These are phyloP conservation scores for Starmera quercuum DNA, from an alignment of 805 yeast species.

Conservation along the genomic window DNA sequence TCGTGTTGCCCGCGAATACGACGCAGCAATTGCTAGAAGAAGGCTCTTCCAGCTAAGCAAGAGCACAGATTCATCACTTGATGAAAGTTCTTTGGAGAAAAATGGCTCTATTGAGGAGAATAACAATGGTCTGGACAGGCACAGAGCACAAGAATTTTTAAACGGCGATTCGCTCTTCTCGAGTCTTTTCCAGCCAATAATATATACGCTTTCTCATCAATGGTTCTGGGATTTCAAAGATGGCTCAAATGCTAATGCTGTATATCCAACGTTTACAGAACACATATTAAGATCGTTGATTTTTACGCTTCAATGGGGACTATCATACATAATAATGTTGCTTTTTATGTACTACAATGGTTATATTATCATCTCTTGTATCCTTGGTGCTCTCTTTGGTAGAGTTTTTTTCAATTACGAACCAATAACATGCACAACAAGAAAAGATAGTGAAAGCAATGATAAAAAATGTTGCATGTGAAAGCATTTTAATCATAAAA, in stretches of 20 bases:
- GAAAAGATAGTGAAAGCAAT: constrained; percentile 20
- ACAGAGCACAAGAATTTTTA: constrained; percentile 9
- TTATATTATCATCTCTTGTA: constrained; percentile 53
- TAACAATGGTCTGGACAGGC: constrained; percentile 4
- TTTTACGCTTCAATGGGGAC: constrained; percentile 55
- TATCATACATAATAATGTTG: constrained; percentile 60
- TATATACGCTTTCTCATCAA: constrained; percentile 18
- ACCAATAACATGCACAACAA: constrained; percentile 21
- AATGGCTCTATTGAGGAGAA: constrained; percentile 1
- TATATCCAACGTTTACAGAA: constrained; percentile 37
- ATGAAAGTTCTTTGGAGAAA: constrained; percentile 1
- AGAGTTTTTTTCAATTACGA: constrained; percentile 46
- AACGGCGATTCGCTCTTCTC: constrained; percentile 7
- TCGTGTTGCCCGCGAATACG: constrained; percentile 46
- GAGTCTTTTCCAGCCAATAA: constrained; percentile 14
- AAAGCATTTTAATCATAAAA: too few relatives aligned
- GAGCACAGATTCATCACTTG: constrained; percentile 1
- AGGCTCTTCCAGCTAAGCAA: constrained; percentile 7
- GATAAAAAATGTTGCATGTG: constrained; percentile 28
- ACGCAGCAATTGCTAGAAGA: constrained; percentile 28
- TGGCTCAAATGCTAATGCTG: constrained; percentile 9
- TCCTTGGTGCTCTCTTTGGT: constrained; percentile 55
- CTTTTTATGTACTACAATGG: constrained; percentile 73
- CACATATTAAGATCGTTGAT: constrained; percentile 43
- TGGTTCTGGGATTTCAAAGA: constrained; percentile 18